Evolutionary conservation across 2,329 filamentous ascomycete genomes (phyloP).

Genomic region (Polychaeton citri): DNA sequence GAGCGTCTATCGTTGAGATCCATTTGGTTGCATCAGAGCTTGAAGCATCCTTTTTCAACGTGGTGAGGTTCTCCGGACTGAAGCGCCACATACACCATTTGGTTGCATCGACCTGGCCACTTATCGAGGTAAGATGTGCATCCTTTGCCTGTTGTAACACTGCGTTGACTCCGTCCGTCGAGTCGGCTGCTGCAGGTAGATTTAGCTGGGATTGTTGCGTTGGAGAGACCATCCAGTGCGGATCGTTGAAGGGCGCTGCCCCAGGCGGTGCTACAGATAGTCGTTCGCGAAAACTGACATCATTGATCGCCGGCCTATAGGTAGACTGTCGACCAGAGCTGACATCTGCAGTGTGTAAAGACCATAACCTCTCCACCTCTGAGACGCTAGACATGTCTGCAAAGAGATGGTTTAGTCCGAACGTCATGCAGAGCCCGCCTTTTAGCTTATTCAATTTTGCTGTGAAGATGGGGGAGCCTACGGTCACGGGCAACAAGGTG

Average conservation of each 20-base stretch:
- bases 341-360: constrained; percentile 7
- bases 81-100: constrained; percentile 8
- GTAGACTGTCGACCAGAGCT: constrained; percentile 2
- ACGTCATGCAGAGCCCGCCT: constrained; percentile 6
- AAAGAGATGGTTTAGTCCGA: constrained; percentile 9
- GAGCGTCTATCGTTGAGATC: constrained; percentile 10
- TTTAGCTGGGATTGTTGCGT: constrained; percentile 5
- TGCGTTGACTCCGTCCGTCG: constrained; percentile 1
- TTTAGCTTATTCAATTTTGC: constrained; percentile 7
- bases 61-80: constrained; percentile 4
- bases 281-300: constrained; percentile 3
- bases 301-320: constrained; percentile 2
- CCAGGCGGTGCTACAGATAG: constrained; percentile 4
- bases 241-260: constrained; percentile 1
- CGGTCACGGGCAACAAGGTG: constrained; percentile 4
- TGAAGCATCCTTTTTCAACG: constrained; percentile 6
- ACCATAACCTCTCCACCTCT: constrained; percentile 8
- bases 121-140: neutral
- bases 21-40: constrained; percentile 1
- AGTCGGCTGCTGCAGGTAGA: constrained; percentile 2
- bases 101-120: neutral
- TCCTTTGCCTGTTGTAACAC: constrained; percentile 4
- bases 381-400: constrained; percentile 5
- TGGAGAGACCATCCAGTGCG: constrained; percentile 6
- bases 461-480: constrained; percentile 6